Conservation (phyloP, 768 basidiomycete species). For the Phaeolepiota aurea region DNA sequence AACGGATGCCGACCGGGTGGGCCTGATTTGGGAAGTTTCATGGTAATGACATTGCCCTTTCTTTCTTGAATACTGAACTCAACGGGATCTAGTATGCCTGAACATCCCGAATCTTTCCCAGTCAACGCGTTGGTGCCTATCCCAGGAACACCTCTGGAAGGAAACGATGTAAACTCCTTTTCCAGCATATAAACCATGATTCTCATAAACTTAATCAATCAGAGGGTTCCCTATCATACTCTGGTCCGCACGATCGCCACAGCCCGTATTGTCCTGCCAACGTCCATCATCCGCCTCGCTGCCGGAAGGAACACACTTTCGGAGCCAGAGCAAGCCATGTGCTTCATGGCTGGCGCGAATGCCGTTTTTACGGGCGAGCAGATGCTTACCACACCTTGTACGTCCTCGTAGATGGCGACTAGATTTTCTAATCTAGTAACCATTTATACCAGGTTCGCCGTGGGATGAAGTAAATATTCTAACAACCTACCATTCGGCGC, state of each 20-base stretch:
- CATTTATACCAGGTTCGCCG: conserved; percentile 53
- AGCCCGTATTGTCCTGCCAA: conserved; percentile 84
- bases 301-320: conserved; percentile 85
- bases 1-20: conserved; percentile 81
- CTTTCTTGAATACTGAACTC: too few relatives aligned
- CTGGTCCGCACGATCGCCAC: conserved; percentile 93
- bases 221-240: conserved; percentile 78
- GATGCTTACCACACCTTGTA: conserved; percentile 96
- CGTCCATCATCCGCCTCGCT: conserved; percentile 90
- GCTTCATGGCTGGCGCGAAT: conserved; percentile 98
- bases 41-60: conserved; percentile 73
- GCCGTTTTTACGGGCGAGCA: conserved; percentile 97
- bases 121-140: conserved; percentile 98
- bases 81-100: conserved; percentile 79
- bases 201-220: conserved; percentile 3
- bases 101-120: conserved; percentile 98
- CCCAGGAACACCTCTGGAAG: conserved; percentile 85
- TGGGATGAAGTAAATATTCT: conserved; percentile 74
- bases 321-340: conserved; percentile 94
- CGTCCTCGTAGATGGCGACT: conserved; percentile 20
- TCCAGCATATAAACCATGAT: neutral
- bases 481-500: neutral
- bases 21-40: conserved; percentile 89
- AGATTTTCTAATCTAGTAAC: conserved; percentile 2
- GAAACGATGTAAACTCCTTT: conserved; percentile 58